A percentile compares a stretch with the other conserved stretches of the same genome.
These are phyloP conservation scores for Osmanthus fragrans DNA, from an alignment of 257 asterid species.

Conservation along the genomic window DNA sequence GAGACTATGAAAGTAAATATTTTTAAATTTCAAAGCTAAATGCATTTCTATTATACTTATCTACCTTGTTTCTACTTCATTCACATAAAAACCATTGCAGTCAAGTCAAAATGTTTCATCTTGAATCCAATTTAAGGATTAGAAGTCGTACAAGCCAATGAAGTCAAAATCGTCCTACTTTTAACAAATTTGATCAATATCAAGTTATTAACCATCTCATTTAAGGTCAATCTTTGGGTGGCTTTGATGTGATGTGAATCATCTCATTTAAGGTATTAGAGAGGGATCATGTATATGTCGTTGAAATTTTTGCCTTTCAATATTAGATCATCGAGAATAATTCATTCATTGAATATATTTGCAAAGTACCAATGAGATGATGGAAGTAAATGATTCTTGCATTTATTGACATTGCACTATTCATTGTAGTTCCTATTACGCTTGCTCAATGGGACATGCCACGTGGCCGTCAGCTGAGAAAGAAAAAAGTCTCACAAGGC, in stretches of 20 bases:
- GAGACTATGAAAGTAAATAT: too few species aligned
- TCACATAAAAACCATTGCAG: too few species aligned
- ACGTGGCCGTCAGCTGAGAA: too few species aligned
- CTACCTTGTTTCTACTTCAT: background rate
- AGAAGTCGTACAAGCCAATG: background rate
- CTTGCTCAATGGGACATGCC: too few species aligned
- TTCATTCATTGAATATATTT: too few species aligned
- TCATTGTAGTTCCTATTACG: background rate
- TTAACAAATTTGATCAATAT: background rate
- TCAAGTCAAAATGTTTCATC: background rate
- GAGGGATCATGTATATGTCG: background rate
- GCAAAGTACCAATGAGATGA: background rate
- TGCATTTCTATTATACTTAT: background rate
- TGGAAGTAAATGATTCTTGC: background rate
- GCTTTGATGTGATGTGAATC: background rate
- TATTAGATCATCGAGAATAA: background rate
- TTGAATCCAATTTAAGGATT: background rate
- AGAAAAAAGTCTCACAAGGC: too few species aligned
- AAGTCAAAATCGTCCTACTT: background rate
- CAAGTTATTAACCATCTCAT: background rate
- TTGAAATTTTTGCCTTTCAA: background rate
- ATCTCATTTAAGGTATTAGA: background rate
- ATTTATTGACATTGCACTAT: background rate
- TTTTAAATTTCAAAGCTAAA: background rate
- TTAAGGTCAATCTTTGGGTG: too few species aligned